Base-by-base conservation (phyloP, 2,329 filamentous ascomycete species). In the Thielaviopsis euricoi region DNA sequence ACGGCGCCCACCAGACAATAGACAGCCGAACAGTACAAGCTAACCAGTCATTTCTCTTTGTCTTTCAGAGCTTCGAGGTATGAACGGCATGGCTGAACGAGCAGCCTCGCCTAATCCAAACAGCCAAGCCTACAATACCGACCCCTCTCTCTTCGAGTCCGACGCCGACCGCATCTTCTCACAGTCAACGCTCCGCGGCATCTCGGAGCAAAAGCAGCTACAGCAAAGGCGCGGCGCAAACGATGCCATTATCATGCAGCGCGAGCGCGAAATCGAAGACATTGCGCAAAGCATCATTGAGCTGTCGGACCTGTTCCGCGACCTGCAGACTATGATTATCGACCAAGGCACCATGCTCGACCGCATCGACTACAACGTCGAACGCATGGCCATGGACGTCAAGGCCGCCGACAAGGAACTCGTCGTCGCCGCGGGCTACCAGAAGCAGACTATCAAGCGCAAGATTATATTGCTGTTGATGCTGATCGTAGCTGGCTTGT, bases 231-330 rank as follows among this genome's bases (percentile, higher is more conserved):
- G 56, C n/a, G 56, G 59, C 19, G 59, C 59, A 83, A 89, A 94
- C 66, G 91, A 97, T 67, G 77, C 83, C 2, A 82, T 82, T 43
- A 97, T 98, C 64, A 81, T 85, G 61, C 93, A 97, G 69, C 87
- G 93, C 62, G 93, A 98, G 71, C 84, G 87, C 48, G 93, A 97
- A 70, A 98, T 98, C 65, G 94, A 95, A 67, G 90, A 96, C 65
- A 98, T 98, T 62, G 93, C 93, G 1, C 90, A 96, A 68, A 91
- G 93, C 59, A 97, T 98, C 70, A 97, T 98, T 66, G 91, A 97
- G 68, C 76, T 98, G 7, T 88, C 91, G 3, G 93, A 96, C 68
- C 88, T 98, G 55, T 98, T 98, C 74, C 88, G 94, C 62, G 93
- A 98, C 66, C 75, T 98, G 29, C 93, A 98, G 71, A 85, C 78